Conservation (phyloP, 805 yeast genomes). For the Suhomyces prunicola region DNA sequence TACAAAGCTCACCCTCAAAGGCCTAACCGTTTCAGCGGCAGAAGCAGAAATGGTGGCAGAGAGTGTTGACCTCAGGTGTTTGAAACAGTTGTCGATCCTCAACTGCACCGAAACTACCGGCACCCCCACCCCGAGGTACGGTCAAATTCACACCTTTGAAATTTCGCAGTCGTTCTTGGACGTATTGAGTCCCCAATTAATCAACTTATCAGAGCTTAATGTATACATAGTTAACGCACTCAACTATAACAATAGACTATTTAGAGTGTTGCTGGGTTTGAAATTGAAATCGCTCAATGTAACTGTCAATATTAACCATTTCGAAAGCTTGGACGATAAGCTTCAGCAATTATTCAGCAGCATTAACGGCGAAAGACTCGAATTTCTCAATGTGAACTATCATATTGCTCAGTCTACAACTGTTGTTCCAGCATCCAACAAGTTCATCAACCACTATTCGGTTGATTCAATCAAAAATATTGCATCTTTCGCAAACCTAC, state of each 20-base stretch:
- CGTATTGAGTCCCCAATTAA: background rate
- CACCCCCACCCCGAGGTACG: background rate
- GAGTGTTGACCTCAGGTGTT: background rate
- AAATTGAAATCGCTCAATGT: constrained; percentile 2
- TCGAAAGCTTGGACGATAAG: constrained; percentile 1
- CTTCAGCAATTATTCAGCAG: background rate
- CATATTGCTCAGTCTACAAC: background rate
- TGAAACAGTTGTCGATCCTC: background rate
- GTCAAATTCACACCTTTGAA: background rate
- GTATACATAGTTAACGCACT: background rate
- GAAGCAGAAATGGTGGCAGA: background rate
- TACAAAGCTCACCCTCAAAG: background rate
- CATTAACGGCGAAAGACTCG: background rate
- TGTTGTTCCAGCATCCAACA: background rate
- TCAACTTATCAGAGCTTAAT: background rate
- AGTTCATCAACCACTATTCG: background rate
- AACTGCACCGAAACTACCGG: constrained; percentile 1
- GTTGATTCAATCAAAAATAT: background rate
- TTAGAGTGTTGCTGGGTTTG: background rate
- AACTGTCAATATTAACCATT: background rate
- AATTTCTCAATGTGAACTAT: constrained; percentile 3
- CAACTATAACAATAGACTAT: background rate
- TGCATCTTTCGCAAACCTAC: background rate
- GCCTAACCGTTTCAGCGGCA: background rate
- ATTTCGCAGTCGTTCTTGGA: background rate